Evolutionary conservation across 108 stramenopile genomes (phyloP), one percentile per base, ranked within the genome.

Genomic region (Pseudonitzschia multiseries): DNA sequence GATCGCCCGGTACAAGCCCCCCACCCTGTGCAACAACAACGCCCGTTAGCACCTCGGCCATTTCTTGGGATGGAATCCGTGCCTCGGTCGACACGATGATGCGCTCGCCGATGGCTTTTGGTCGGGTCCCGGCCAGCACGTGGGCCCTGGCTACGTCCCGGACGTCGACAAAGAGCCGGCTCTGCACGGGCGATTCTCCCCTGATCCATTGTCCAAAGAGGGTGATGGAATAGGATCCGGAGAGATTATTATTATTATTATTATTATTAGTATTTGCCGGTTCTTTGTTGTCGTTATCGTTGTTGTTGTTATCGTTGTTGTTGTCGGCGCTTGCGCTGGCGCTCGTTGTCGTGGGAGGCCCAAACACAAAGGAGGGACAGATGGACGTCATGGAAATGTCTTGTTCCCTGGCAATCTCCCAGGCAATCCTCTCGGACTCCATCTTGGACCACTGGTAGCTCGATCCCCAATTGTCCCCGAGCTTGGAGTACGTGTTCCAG

Each of bases 401-500:
- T 20, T 70, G 63, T 32, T 88, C 59, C 46, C 75, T 56, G 31
- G 77, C 53, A 28, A 90, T 36, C 48, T 87, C 86, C 82, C 78
- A 72, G 20, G 89, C 89, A 63, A 70, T 76, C 36, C 82, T 83
- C 75, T 94, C 93, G 12, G 89, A 89, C 66, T 90, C 81, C 53
- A 84, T 84, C 76, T 94, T 94, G 60, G 83, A 84, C 89, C 90
- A 94, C 68, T 94, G 93, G 68, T 94, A 94, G 67, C 85, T 86
- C 20, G 83, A 68, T 64, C 89, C 93, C 93, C 93, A 94, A 36
- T 80, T 67, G 5, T 28, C 72, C 14, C 79, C 86, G n/a, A 94
- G 68, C 51, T 87, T 75, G 33, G 84, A 86, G 2, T 85, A 22
- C 9, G 86, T 84, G 68, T 94, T 94, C 93, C 93, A 94, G 78